Conservation (phyloP, 371 early-diverging fungal species). For the Quaeritorhiza haematococci region DNA sequence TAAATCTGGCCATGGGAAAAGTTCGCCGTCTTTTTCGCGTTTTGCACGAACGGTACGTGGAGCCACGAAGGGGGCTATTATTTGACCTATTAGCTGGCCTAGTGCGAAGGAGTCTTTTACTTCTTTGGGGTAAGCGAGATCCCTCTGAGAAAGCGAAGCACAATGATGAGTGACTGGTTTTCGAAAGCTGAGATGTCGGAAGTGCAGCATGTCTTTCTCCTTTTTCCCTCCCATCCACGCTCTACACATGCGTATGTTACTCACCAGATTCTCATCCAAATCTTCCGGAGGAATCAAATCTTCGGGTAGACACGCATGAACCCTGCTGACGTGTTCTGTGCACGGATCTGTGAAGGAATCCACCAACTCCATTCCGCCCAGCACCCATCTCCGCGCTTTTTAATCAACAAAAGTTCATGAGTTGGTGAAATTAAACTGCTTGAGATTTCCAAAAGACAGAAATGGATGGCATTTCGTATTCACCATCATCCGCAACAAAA, state of each 20-base stretch:
- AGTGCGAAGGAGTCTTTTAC: slow-evolving; percentile 16
- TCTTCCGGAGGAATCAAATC: slow-evolving; percentile 23
- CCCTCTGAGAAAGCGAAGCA: too few relatives aligned
- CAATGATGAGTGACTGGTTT: too few relatives aligned
- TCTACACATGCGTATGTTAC: too few relatives aligned
- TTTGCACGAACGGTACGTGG: too few relatives aligned
- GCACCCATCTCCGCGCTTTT: slow-evolving; percentile 22
- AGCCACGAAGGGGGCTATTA: slow-evolving; percentile 14
- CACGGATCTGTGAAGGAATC: slow-evolving; percentile 9
- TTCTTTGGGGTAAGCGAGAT: slow-evolving; percentile 2
- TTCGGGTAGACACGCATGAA: slow-evolving; percentile 5
- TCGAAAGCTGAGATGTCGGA: too few relatives aligned
- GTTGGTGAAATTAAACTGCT: too few relatives aligned
- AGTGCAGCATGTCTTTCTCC: too few relatives aligned
- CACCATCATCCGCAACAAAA: slow-evolving; percentile 16
- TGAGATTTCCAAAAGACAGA: background rate
- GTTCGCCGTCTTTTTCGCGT: too few relatives aligned
- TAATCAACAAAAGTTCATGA: too few relatives aligned
- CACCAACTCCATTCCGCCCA: slow-evolving; percentile 28
- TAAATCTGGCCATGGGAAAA: slow-evolving; percentile 22
- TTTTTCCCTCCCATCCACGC: too few relatives aligned
- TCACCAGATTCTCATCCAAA: background rate
- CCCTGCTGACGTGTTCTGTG: background rate
- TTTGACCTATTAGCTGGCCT: slow-evolving; percentile 13
- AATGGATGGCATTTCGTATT: background rate